Conservation (phyloP, 306 rosid species). For the Begonia fuchsioides region DNA sequence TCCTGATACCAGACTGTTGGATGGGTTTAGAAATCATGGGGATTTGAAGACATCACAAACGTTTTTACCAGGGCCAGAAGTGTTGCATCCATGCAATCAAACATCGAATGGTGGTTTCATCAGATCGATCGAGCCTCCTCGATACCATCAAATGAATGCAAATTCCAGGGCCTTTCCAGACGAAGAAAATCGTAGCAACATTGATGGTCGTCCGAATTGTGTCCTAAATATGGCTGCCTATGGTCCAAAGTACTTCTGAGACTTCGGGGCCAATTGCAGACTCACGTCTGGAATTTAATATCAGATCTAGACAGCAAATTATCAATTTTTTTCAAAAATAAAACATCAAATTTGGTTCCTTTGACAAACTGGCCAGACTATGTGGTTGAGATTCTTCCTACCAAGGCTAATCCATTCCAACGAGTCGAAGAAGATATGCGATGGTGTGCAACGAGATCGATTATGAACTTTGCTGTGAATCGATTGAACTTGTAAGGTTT, state of each 20-base stretch:
- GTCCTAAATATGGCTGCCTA: slow-evolving; percentile 16
- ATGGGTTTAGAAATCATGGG: slow-evolving; percentile 10
- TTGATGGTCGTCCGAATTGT: slow-evolving; percentile 19
- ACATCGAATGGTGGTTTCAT: slow-evolving; percentile 11
- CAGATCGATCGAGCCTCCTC: too few species aligned
- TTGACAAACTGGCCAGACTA: slow-evolving; percentile 14
- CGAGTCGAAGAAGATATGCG: too few species aligned
- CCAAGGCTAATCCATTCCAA: too few species aligned
- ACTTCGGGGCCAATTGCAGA: slow-evolving; percentile 12
- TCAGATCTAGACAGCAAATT: slow-evolving; percentile 13
- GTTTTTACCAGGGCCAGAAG: slow-evolving; percentile 11
- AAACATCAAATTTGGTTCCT: neutral
- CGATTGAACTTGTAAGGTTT: too few species aligned
- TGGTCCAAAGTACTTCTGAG: slow-evolving; percentile 14
- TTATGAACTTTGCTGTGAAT: too few species aligned
- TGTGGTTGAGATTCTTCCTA: slow-evolving; percentile 15
- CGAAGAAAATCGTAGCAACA: slow-evolving; percentile 22
- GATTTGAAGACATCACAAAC: slow-evolving; percentile 6
- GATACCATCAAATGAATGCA: slow-evolving; percentile 10
- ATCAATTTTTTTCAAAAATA: slow-evolving; percentile 18
- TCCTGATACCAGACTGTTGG: slow-evolving; percentile 11
- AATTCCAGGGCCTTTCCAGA: slow-evolving; percentile 2
- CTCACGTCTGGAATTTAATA: slow-evolving; percentile 14
- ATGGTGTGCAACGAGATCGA: too few species aligned
- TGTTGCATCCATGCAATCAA: slow-evolving; percentile 15